Evolutionary conservation across 2,329 filamentous ascomycete genomes (phyloP).

Genomic region (Colletotrichum echinochloae): DNA sequence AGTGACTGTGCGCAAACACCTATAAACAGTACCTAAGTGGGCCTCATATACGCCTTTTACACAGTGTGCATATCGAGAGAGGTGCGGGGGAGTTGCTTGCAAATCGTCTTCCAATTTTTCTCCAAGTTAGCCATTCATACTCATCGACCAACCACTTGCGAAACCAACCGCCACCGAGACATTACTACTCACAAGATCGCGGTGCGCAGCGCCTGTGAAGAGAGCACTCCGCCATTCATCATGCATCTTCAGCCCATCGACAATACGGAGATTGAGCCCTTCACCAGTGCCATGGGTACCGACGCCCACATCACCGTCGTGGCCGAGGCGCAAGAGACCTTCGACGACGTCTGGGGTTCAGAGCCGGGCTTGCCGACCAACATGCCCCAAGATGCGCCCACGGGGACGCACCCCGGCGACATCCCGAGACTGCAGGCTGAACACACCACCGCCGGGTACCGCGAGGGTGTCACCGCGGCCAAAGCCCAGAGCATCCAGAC

Average conservation of each 20-base stretch:
- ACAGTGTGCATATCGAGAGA: slow-evolving; percentile 10
- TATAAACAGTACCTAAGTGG: background rate
- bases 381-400: slow-evolving; percentile 7
- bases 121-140: slow-evolving; percentile 1
- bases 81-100: slow-evolving; percentile 32
- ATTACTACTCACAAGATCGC: background rate
- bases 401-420: slow-evolving; percentile 65
- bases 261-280: slow-evolving; percentile 41
- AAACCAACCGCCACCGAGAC: slow-evolving; percentile 11
- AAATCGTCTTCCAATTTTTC: slow-evolving; percentile 31
- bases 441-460: slow-evolving; percentile 88
- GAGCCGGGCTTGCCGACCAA: slow-evolving; percentile 33
- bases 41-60: accelerated
- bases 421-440: slow-evolving; percentile 79
- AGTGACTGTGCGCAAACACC: background rate
- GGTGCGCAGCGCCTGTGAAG: background rate
- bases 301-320: slow-evolving; percentile 14
- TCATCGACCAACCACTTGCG: background rate
- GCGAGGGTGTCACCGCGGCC: slow-evolving; percentile 83
- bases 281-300: slow-evolving; percentile 38
- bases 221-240: background rate
- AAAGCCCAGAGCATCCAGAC: slow-evolving; percentile 83
- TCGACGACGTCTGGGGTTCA: slow-evolving; percentile 45
- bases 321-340: slow-evolving; percentile 29
- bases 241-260: slow-evolving; percentile 43